Evolutionary conservation across 2,329 filamentous ascomycete genomes (phyloP).

Genomic region (Nigrospora osmanthi): DNA sequence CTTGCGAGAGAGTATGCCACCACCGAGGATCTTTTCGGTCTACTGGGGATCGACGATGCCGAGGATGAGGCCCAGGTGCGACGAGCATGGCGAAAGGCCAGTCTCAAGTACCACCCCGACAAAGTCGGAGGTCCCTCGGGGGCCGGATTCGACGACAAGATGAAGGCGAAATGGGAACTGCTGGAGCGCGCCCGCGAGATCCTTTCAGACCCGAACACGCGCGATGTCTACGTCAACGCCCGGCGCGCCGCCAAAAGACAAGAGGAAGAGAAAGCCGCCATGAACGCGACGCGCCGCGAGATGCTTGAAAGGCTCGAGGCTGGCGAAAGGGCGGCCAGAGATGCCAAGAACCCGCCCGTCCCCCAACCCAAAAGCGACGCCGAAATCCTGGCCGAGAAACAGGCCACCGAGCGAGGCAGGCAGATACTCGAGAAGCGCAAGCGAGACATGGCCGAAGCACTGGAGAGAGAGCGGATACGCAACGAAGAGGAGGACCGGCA

Average conservation of each 20-base stretch:
- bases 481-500: constrained; percentile 11
- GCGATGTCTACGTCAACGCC: constrained; percentile 70
- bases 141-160: constrained; percentile 61
- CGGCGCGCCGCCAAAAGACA: constrained; percentile 64
- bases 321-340: constrained; percentile 52
- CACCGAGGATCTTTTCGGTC: constrained; percentile 68
- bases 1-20: constrained; percentile 52
- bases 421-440: constrained; percentile 31
- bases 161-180: constrained; percentile 61
- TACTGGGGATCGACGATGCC: constrained; percentile 60
- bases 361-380: background rate
- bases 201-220: constrained; percentile 61
- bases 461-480: constrained; percentile 30
- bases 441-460: constrained; percentile 31
- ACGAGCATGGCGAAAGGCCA: constrained; percentile 75
- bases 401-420: constrained; percentile 24
- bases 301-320: constrained; percentile 85
- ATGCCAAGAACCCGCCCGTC: too few species aligned
- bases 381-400: constrained; percentile 18
- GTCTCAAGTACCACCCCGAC: constrained; percentile 90
- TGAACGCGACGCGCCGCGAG: constrained; percentile 63
- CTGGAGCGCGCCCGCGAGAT: constrained; percentile 84
- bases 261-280: constrained; percentile 61
- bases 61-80: constrained; percentile 60
- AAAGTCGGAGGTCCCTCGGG: constrained; percentile 52